Conservation (phyloP, 345 rosid genomes). For the Balakata baccata region DNA sequence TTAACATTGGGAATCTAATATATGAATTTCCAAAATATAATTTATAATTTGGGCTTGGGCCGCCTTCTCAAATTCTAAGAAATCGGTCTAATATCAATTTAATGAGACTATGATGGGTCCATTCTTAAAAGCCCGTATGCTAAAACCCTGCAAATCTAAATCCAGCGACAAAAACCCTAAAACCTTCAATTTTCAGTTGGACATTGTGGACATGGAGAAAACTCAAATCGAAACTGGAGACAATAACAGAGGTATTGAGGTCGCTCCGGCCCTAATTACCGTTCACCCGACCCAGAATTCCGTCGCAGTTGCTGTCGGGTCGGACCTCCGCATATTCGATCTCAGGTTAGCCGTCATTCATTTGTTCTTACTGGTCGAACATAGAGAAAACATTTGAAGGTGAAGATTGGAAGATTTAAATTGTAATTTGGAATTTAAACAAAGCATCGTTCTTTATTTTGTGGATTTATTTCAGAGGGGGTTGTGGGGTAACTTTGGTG, state of each 20-base stretch:
- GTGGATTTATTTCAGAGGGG: constrained; percentile 40
- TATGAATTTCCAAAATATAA: no score
- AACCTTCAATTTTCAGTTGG: background rate
- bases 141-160: constrained; percentile 9
- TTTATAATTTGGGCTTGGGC: no score
- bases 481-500: constrained; percentile 45
- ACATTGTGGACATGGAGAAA: constrained; percentile 35
- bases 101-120: no score
- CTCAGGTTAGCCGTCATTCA: constrained; percentile 45
- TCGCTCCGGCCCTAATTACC: constrained; percentile 73
- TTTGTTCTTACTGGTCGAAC: background rate
- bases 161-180: constrained; percentile 13
- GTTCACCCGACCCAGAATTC: constrained; percentile 69
- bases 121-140: background rate
- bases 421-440: background rate
- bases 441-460: background rate
- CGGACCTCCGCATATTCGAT: constrained; percentile 81
- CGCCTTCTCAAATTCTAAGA: background rate
- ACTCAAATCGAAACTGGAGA: constrained; percentile 56
- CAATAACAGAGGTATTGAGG: constrained; percentile 49
- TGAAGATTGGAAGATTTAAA: background rate
- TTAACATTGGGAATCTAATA: no score
- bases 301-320: constrained; percentile 68
- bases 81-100: background rate
- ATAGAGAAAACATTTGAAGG: background rate